Evolutionary conservation across 495 filamentous ascomycete genomes (phyloP), one percentile per base, ranked within the genome.

Genomic region (Tuber magnatum): DNA sequence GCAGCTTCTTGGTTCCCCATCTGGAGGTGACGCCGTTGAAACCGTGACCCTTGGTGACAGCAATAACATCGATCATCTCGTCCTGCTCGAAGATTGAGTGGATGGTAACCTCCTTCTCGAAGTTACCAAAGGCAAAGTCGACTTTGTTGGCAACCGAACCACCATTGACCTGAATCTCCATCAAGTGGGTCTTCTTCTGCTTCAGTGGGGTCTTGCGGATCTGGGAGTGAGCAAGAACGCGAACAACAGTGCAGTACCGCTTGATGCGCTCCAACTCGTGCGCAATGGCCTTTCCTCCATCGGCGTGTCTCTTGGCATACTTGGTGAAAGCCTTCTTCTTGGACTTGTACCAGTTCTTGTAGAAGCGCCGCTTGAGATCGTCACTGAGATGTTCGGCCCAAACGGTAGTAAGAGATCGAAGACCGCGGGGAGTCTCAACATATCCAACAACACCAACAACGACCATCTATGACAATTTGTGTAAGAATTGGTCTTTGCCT

Each of bases 301-400:
- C 94, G 81, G 96, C 92, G 91, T 98, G 93, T 90, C 97, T 94
- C 93, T 97, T 98, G 89, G 96, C 92, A 87, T 99, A 99, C 89
- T 96, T 97, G 88, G 96, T 99, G 89, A 98, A 99, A 75, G 96
- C 96, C 94, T 99, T 99, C 93, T 97, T 98, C 94, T 99, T 99
- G 89, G 89, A 92, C 89, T 96, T 97, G 92, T 99, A 99, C 96
- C 96, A 99, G 90, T 99, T 99, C 93, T 99, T 99, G 92, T 99
- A 99, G 93, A 99, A 99, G 85, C 96, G 94, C 80, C 96, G 92
- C 89, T 96, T 97, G 86, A 99, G 85, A 88, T 97, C 96, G 86
- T 99, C 96, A 86, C 91, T 91, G 85, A 99, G 86, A 87, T 99
- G 96, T 89, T 97, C 94, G 84, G 95, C 95, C 96, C 96, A 99